A percentile compares a stretch with the other conserved stretches of the same genome.
Evolutionary conservation across 2,329 filamentous ascomycete species (phyloP).

Genomic region (Stagonosporopsis tanaceti): DNA sequence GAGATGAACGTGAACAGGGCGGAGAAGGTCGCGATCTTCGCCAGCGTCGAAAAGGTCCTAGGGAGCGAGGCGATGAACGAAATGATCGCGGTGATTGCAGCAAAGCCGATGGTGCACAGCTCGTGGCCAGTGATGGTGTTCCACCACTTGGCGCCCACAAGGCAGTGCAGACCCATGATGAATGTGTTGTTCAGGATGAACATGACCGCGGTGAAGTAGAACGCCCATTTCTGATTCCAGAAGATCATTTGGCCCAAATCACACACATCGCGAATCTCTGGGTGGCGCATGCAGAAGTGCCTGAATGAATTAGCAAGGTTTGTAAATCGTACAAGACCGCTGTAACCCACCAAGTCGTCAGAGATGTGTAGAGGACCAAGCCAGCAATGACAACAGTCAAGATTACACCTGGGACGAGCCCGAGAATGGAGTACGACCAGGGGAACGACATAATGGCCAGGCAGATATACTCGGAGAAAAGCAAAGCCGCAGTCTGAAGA

Average conservation of each 20-base stretch:
- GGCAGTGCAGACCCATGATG: conserved; percentile 83
- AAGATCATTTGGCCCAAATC: conserved; percentile 97
- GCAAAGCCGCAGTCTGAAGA: conserved; percentile 77
- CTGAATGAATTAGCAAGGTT: conserved; percentile 53
- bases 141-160: conserved; percentile 85
- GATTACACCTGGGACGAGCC: conserved; percentile 85
- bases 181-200: conserved; percentile 95
- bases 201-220: conserved; percentile 77
- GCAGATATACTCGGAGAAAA: conserved; percentile 96
- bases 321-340: not conserved
- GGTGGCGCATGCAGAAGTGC: conserved; percentile 91
- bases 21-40: conserved; percentile 79
- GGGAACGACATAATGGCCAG: conserved; percentile 95
- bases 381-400: conserved; percentile 79
- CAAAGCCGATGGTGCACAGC: conserved; percentile 82
- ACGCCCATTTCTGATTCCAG: conserved; percentile 79
- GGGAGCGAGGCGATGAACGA: conserved; percentile 84
- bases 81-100: conserved; percentile 75
- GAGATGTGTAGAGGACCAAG: conserved; percentile 83
- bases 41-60: conserved; percentile 81
- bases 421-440: conserved; percentile 88
- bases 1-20: conserved; percentile 91
- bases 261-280: conserved; percentile 90
- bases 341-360: conserved; percentile 65
- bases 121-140: conserved; percentile 82